Base-by-base conservation (phyloP, 1,284 basidiomycete species). In the Leccinum subrobustum region DNA sequence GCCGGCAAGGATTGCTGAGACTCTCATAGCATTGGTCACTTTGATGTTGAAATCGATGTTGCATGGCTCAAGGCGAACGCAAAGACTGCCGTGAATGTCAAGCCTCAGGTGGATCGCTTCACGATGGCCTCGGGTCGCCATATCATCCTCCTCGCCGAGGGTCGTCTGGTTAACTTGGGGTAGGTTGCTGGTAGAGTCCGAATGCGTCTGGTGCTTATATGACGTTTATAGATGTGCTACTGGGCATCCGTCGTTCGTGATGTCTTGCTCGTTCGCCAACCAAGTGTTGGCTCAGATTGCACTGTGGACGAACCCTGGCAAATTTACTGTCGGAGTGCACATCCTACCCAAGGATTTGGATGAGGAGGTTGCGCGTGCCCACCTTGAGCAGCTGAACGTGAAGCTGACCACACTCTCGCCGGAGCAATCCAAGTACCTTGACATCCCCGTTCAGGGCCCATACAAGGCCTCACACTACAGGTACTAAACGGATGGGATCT, bases 191-290 rank as follows among this genome's bases (percentile, higher is more conserved):
- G 18, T 4, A 4, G 42, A 25, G 20, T 52, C 2, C 6, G 35
- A n/a, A 6, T 16, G 47, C 23, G 29, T 57, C 25, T 29, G 20
- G 9, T 52, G 54, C 64, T 60, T 47, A 64, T 48, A 25, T 20
- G 48, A 53, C 33, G 6, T 64, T 35, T 5, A 54, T 59, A 80
- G 89, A 39, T 93, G 91, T 75, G 91, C 89, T 52, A 96, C 93
- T 65, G 94, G 94, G 60, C 94, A 96, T 79, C 94, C 94, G 51
- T 96, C 94, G 57, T 94, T 94, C 79, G 96, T 99, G 82, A 99
- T 99, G 97, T 98, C 96, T 42, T 98, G 95, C 84, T 99, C 97
- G 59, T 99, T 99, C 85, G 83, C 94, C 77, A 99, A 99, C 87
- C 96, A 99, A 82, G 93, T 95, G 64, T 85, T 99, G 68, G 96